Evolutionary conservation across 225 moss, liverwort and hornwort genomes (phyloP), one percentile per base, ranked within the genome.

Genomic region (Pseudisothecium myosuroides): DNA sequence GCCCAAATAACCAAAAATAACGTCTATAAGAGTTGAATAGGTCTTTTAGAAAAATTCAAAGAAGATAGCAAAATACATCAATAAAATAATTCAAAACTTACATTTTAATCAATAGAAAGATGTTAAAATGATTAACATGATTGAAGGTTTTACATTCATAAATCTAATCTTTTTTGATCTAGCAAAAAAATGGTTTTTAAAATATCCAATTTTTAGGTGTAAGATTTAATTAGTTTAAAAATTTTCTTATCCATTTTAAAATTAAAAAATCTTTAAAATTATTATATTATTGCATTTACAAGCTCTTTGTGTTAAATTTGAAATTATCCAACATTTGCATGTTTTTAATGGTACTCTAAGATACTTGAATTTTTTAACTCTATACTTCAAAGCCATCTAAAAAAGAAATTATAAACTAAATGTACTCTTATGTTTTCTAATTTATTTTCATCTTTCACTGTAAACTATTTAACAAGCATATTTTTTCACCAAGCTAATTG

Each of bases 201-300:
- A 71, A 14, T 5, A 26, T 27, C 0, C 0, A 0, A 37, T 14
- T 24, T 39, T 7, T 12, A 1, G 14, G 1, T 26, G 1, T 15
- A 41, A 27, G 12, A 26, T 71, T 26, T 5, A 71, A 69, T 0
- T 26, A 41, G 8, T 26, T 39, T 14, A 14, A 41, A 2, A n/a
- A 4, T 12, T 8, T 41, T 41, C 12, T 69, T 39, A 14, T n/a
- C 11, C 1, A 15, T 14, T 41, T 5, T 2, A 71, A 69, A 14
- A 13, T 8, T 21, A 21, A n/a, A 21, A 14, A 23, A 23, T 2
- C 5, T 10, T 65, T 6, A 36, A 3, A 66, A 39, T 3, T 13
- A 67, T 7, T 8, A 14, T 14, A 14, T 27, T 8, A 26, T 43
- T 26, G 8, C 15, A 41, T 27, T 71, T 71, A 27, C 41, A 43